These are phyloP conservation scores for Zygosaccharomyces gambellarensis DNA, from an alignment of 805 yeast genomes.

Conservation along the genomic window DNA sequence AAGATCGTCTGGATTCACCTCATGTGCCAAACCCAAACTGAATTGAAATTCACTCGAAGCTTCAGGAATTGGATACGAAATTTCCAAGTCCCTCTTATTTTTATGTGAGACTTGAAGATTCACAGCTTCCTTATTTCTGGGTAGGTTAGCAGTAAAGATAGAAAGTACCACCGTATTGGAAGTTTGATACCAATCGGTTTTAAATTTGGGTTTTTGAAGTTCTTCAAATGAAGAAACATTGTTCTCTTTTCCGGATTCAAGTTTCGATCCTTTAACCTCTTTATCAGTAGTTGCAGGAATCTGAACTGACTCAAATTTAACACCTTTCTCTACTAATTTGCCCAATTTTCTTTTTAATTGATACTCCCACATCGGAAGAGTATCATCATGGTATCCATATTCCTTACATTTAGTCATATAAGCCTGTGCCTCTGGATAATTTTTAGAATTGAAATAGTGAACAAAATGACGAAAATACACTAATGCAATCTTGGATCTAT, in stretches of 20 bases:
- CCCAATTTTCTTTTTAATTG: constrained; percentile 19
- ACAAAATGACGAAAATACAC: constrained; percentile 49
- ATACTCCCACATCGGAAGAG: constrained; percentile 44
- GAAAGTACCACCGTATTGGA: constrained; percentile 53
- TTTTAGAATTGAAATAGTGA: constrained; percentile 42
- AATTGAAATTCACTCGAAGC: constrained; percentile 54
- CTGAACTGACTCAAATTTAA: neutral
- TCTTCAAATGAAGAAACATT: neutral
- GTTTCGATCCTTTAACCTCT: constrained; percentile 2
- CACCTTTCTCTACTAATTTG: constrained; percentile 12
- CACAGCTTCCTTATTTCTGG: constrained; percentile 37
- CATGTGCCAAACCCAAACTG: constrained; percentile 47
- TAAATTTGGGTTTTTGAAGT: constrained; percentile 27
- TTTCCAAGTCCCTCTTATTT: constrained; percentile 34
- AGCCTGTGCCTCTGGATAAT: constrained; percentile 38
- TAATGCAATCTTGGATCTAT: constrained; percentile 42
- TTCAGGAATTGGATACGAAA: constrained; percentile 17
- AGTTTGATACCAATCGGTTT: constrained; percentile 74
- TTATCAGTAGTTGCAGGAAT: neutral
- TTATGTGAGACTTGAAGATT: constrained; percentile 40
- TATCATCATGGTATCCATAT: constrained; percentile 42
- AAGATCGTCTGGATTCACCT: constrained; percentile 45
- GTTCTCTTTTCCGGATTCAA: neutral
- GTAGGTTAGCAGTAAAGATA: constrained; percentile 64
- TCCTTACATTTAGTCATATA: constrained; percentile 42